These are phyloP conservation scores for Talaromyces piceae DNA, from an alignment of 2,329 filamentous ascomycete genomes.

Conservation along the genomic window DNA sequence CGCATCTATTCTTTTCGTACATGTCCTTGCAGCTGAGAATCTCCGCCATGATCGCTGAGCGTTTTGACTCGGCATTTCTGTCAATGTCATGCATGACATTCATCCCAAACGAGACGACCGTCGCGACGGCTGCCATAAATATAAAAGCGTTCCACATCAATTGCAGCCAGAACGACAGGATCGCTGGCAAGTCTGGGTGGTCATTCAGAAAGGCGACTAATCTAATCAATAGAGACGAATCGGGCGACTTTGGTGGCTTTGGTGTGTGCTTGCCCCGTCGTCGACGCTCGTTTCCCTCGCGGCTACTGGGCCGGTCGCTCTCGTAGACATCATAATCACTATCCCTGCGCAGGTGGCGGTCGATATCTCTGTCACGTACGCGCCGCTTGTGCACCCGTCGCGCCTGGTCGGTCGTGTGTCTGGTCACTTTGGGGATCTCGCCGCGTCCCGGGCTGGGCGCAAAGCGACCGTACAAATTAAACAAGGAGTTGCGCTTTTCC, in stretches of 20 bases:
- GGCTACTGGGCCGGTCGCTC: conserved; percentile 32
- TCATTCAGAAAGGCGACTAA: conserved; percentile 57
- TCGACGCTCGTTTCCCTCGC: conserved; percentile 20
- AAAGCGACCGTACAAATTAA: conserved; percentile 36
- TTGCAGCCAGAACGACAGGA: conserved; percentile 61
- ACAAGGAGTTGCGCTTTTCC: conserved; percentile 33
- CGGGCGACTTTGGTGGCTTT: conserved; percentile 18
- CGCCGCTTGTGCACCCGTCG: conserved; percentile 44
- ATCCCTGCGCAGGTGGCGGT: conserved; percentile 33
- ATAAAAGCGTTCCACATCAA: conserved; percentile 47
- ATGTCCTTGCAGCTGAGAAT: conserved; percentile 67
- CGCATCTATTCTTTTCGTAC: conserved; percentile 71
- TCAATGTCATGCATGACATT: conserved; percentile 69
- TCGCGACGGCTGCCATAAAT: conserved; percentile 48
- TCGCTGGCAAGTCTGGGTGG: conserved; percentile 58
- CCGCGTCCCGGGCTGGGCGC: conserved; percentile 54
- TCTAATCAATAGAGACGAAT: conserved; percentile 36
- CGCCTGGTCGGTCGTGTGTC: conserved; percentile 39
- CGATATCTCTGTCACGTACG: conserved; percentile 41
- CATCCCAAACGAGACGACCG: conserved; percentile 61
- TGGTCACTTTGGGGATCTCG: conserved; percentile 49
- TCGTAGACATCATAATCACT: conserved; percentile 31
- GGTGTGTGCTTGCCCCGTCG: neutral
- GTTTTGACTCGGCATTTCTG: conserved; percentile 61
- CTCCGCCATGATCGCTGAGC: conserved; percentile 61